These are phyloP conservation scores for Tylopilus sp. DNA, from an alignment of 768 basidiomycete species.

Conservation along the genomic window DNA sequence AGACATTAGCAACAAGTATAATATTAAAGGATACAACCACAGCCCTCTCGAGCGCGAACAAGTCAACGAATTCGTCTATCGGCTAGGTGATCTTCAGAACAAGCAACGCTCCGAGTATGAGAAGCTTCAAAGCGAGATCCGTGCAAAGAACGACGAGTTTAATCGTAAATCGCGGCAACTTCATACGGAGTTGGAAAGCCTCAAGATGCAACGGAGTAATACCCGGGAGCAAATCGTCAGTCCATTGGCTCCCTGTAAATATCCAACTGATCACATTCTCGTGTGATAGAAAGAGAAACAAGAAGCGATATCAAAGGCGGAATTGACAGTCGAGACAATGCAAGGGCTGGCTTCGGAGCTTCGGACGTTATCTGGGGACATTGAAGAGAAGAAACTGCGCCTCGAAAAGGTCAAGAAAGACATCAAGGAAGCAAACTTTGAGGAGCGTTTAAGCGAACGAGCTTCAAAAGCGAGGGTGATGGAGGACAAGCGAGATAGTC, in stretches of 20 bases:
- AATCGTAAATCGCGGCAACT: slow-evolving; percentile 55
- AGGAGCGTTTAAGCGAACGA: slow-evolving; percentile 58
- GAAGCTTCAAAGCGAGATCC: slow-evolving; percentile 62
- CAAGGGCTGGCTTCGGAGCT: slow-evolving; percentile 54
- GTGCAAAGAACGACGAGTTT: slow-evolving; percentile 60
- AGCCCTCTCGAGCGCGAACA: slow-evolving; percentile 69
- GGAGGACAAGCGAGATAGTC: slow-evolving; percentile 65
- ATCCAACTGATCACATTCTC: too few species aligned
- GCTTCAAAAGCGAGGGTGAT: slow-evolving; percentile 49
- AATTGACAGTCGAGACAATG: slow-evolving; percentile 54
- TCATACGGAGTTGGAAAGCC: slow-evolving; percentile 49
- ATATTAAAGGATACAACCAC: slow-evolving; percentile 71
- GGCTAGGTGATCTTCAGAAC: slow-evolving; percentile 58
- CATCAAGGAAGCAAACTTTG: slow-evolving; percentile 58
- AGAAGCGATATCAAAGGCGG: slow-evolving; percentile 46
- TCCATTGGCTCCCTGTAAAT: too few species aligned
- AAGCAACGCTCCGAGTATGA: slow-evolving; percentile 64
- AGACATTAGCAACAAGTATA: slow-evolving; percentile 61
- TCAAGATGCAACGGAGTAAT: slow-evolving; percentile 50
- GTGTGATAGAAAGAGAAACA: slow-evolving; percentile 59
- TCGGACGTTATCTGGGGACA: slow-evolving; percentile 52
- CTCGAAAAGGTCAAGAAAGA: slow-evolving; percentile 58
- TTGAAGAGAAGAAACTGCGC: slow-evolving; percentile 64
- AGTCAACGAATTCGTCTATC: slow-evolving; percentile 68
- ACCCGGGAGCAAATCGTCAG: slow-evolving; percentile 59